phyloP scores from a whole-genome alignment of 1,139 yeast species.

The Kodamaea sp. region DNA sequence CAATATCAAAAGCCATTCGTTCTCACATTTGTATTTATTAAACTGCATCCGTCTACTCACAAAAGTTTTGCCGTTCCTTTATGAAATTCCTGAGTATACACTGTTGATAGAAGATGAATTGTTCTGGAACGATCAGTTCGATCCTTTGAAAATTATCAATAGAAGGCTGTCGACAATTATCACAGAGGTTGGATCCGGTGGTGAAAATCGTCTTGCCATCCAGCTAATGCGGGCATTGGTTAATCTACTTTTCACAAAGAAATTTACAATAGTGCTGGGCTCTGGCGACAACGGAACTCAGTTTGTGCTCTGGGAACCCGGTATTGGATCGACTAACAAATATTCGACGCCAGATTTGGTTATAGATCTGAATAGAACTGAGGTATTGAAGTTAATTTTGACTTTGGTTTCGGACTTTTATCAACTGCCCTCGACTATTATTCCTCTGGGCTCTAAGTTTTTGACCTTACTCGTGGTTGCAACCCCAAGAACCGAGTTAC shows the following conservation, averaged over 20 bases:
- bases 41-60: constrained; percentile 68
- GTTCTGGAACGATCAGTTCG: constrained; percentile 28
- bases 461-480: constrained; percentile 54
- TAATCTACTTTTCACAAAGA: constrained; percentile 54
- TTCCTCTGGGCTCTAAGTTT: constrained; percentile 54
- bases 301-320: constrained; percentile 65
- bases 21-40: constrained; percentile 24
- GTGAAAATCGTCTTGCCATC: constrained; percentile 33
- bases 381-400: constrained; percentile 58
- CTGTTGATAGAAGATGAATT: constrained; percentile 37
- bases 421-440: constrained; percentile 39
- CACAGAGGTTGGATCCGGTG: constrained; percentile 5
- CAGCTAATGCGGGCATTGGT: constrained; percentile 44
- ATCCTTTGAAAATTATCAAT: constrained; percentile 21
- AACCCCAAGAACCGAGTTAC: constrained; percentile 45
- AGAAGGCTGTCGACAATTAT: constrained; percentile 6
- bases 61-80: constrained; percentile 63
- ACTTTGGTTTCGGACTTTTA: constrained; percentile 68
- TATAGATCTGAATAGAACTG: constrained; percentile 64
- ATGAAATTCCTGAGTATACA: constrained; percentile 44
- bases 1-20: constrained; percentile 3
- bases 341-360: constrained; percentile 46
- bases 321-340: constrained; percentile 52
- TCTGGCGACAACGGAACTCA: background rate
- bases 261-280: constrained; percentile 46